Evolutionary conservation across 176 grass and related monocot species (phyloP).

Genomic region (Stipa capillata): DNA sequence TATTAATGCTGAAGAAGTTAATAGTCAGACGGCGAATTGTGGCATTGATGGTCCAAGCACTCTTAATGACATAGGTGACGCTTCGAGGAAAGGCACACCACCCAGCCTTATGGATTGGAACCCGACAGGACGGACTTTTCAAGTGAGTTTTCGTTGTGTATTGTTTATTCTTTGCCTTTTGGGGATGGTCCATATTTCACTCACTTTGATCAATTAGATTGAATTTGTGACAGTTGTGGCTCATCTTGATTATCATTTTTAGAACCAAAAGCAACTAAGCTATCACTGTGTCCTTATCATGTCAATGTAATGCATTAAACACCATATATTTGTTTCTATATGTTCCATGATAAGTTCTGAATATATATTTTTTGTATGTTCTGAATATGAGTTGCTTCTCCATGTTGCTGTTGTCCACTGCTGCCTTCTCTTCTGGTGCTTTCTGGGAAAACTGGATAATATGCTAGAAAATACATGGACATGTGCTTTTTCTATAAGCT

Average conservation of each 20-base stretch:
- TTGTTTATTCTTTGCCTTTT: neutral
- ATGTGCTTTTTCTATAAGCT: neutral
- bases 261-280: neutral
- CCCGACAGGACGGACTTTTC: slow-evolving; percentile 31
- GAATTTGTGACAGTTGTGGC: neutral
- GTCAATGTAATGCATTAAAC: neutral
- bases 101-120: slow-evolving; percentile 56
- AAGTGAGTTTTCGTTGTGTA: slow-evolving; percentile 13
- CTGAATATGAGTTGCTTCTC: neutral
- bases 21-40: neutral
- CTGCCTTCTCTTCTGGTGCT: neutral
- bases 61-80: neutral
- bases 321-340: neutral
- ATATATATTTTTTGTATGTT: neutral
- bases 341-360: neutral
- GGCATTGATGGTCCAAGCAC: neutral
- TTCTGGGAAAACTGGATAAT: slow-evolving; percentile 7
- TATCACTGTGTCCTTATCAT: neutral
- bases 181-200: neutral
- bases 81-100: neutral
- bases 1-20: slow-evolving; percentile 6
- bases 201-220: neutral
- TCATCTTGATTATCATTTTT: neutral
- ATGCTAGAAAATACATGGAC: neutral
- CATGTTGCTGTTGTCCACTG: neutral